Conservation (phyloP, 306 rosid genomes). For the Nissolia schottii region DNA sequence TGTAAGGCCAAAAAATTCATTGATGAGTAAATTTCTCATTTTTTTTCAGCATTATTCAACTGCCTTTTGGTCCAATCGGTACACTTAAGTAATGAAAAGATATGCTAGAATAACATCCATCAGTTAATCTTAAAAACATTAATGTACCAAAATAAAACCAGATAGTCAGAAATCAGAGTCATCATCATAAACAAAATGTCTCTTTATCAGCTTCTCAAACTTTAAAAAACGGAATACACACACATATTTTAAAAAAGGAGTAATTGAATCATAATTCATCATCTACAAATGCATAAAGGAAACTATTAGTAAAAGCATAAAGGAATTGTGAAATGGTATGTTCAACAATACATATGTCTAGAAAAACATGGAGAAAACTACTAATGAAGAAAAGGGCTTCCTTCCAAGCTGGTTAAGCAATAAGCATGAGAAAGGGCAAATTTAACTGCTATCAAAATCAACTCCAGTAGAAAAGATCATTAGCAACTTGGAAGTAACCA, state of each 20-base stretch:
- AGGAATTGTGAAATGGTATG: neutral
- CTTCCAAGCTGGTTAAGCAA: neutral
- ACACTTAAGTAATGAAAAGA: neutral
- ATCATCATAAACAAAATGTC: neutral
- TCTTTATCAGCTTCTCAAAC: neutral
- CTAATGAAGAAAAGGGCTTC: neutral
- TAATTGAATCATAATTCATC: neutral
- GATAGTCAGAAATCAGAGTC: neutral
- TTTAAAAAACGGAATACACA: neutral
- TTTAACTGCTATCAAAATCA: neutral
- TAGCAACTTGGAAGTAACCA: neutral
- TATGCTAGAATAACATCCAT: neutral
- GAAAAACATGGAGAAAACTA: neutral
- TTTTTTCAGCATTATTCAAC: neutral
- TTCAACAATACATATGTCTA: neutral
- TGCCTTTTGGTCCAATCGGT: neutral
- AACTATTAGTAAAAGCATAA: neutral
- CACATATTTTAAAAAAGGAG: no score
- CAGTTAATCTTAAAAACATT: neutral
- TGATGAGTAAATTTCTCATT: neutral
- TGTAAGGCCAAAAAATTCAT: constrained; percentile 3
- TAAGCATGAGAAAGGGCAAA: neutral
- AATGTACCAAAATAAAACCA: neutral
- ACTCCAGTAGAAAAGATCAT: neutral
- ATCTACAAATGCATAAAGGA: neutral